Base-by-base conservation (phyloP, 1,284 basidiomycete species). In the Meripilus lineatus region DNA sequence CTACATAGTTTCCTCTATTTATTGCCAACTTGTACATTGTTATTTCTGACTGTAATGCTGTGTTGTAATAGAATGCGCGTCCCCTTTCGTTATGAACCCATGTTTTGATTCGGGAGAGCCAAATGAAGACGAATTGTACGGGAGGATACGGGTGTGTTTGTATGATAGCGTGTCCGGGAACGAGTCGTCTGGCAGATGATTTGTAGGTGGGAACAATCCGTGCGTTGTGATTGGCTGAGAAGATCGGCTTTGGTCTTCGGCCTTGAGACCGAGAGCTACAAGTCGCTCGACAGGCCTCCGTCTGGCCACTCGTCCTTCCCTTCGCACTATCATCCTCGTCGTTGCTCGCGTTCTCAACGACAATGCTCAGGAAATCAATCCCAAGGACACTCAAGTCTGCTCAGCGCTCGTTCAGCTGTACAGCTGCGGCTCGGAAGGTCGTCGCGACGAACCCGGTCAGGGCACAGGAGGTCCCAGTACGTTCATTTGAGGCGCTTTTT, bases 381-480 rank as follows among this genome's bases (percentile, higher is more conserved):
- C 56, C 56, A 8, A 61, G 71, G 62, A 65, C 72, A 44, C 65
- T 81, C 44, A 57, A 64, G 42, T 70, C 67, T 53, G 64, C 74
- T 39, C 64, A 67, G 39, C 74, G 82, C 50, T 67, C 77, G 5
- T 89, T 90, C 64, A 74, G 79, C 57, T 69, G 77, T 3, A 79
- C 86, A 5, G 63, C 76, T 10, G 66, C 77, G 35, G 74, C 72
- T 20, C 67, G 70, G 48, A 79, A 74, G 58, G 75, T 93, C 56
- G 81, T 84, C 49, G 80, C 82, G 33, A 84, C 84, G 33, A 86
- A 79, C 61, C 86, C 90, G 22, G 74, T 86, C 50, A 88, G 82
- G 62, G 91, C 91, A 22, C 77, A 92, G 68, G 84, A 92, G 68
- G 88, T 85, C 59, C 76, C 84, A 73, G 89, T 84, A 58, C 32